A percentile compares a stretch with the other conserved stretches of the same genome.
phyloP scores from a whole-genome alignment of 345 rosid genomes.

The Odontarrhena argentea region DNA sequence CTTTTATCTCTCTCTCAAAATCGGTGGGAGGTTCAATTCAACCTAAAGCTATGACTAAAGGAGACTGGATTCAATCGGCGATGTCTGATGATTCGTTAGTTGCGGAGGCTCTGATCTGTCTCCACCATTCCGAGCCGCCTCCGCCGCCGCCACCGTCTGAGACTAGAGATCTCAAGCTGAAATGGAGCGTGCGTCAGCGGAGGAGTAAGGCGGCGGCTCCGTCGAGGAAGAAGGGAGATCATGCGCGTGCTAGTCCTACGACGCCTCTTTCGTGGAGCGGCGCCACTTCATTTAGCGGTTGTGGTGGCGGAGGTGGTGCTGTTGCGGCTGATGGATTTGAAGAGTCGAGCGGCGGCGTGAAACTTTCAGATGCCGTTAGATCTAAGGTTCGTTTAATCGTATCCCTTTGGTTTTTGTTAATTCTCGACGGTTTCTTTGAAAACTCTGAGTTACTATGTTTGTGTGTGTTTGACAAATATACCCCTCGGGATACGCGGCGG shows the following conservation, averaged over 20 bases:
- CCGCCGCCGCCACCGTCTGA: neutral
- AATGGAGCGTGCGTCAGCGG: slow-evolving; percentile 75
- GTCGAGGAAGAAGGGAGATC: slow-evolving; percentile 45
- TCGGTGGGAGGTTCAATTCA: slow-evolving; percentile 21
- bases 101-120: slow-evolving; percentile 63
- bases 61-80: slow-evolving; percentile 65
- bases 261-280: slow-evolving; percentile 93
- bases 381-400: slow-evolving; percentile 63
- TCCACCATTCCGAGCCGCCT: slow-evolving; percentile 41
- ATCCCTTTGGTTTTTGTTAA: neutral
- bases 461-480: slow-evolving; percentile 16
- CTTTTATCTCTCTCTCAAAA: neutral
- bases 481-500: slow-evolving; percentile 7
- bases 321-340: slow-evolving; percentile 57
- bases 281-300: slow-evolving; percentile 62
- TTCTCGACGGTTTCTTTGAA: neutral
- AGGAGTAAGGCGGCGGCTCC: slow-evolving; percentile 49
- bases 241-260: slow-evolving; percentile 69
- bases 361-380: slow-evolving; percentile 54
- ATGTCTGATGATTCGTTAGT: slow-evolving; percentile 61
- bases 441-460: slow-evolving; percentile 25
- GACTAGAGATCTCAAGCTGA: slow-evolving; percentile 45
- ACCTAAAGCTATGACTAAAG: slow-evolving; percentile 47
- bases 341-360: slow-evolving; percentile 59
- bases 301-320: slow-evolving; percentile 29